Percentiles rank a stretch among this genome's conserved stretches.
These are phyloP conservation scores for Geotrichum macrosporum DNA, from an alignment of 1,139 yeast genomes.

Conservation along the genomic window DNA sequence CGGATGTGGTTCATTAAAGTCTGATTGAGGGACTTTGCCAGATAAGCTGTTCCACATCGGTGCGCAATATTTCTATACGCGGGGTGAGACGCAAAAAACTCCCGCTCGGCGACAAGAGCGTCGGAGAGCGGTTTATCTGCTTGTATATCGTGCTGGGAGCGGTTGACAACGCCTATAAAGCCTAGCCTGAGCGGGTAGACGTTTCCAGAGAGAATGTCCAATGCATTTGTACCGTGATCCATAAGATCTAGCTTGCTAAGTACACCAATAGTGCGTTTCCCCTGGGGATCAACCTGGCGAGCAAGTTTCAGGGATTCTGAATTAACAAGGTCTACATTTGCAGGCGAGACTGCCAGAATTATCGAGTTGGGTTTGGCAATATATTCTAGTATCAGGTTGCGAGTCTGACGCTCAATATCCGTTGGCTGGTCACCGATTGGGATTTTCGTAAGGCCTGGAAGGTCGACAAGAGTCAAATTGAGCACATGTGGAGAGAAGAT, in stretches of 20 bases:
- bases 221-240: conserved; percentile 98
- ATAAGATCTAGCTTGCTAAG: conserved; percentile 88
- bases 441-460: conserved; percentile 94
- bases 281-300: conserved; percentile 94
- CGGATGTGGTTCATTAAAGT: conserved; percentile 90
- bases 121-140: conserved; percentile 74
- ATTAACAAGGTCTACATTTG: conserved; percentile 94
- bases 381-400: conserved; percentile 81
- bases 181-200: conserved; percentile 93
- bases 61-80: conserved; percentile 81
- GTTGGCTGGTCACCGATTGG: conserved; percentile 98
- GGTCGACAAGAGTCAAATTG: conserved; percentile 85
- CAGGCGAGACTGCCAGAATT: conserved; percentile 94
- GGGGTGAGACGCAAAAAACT: conserved; percentile 78
- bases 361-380: conserved; percentile 93
- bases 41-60: conserved; percentile 86
- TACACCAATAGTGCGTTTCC: conserved; percentile 92
- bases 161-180: conserved; percentile 93
- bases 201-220: conserved; percentile 88
- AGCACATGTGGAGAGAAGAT: conserved; percentile 85
- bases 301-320: conserved; percentile 94
- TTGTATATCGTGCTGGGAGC: conserved; percentile 94
- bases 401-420: conserved; percentile 91
- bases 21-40: conserved; percentile 80
- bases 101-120: conserved; percentile 73